These are phyloP conservation scores for Fusarium albosuccineum DNA, from an alignment of 2,329 filamentous ascomycete species.

Conservation along the genomic window DNA sequence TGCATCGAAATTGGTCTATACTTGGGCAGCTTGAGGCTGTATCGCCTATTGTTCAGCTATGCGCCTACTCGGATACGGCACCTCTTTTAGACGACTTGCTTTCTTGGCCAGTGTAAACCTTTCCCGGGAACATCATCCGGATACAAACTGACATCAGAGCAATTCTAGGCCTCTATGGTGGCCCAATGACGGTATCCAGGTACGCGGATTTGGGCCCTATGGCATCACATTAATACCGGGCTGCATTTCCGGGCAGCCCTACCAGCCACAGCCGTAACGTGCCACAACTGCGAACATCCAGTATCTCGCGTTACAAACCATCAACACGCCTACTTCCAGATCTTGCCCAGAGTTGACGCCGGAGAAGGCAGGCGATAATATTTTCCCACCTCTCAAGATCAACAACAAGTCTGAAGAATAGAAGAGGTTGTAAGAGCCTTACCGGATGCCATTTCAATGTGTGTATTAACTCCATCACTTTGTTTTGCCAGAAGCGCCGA, in stretches of 20 bases:
- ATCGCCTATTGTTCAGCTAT: conserved; percentile 3
- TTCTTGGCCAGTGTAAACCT: conserved; percentile 1
- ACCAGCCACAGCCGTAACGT: conserved; percentile 8
- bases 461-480: neutral
- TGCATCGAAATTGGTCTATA: neutral
- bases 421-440: too few relatives aligned
- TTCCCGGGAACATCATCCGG: neutral
- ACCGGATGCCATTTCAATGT: neutral
- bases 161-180: neutral
- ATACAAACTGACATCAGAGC: neutral
- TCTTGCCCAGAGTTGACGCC: neutral
- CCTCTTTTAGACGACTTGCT: conserved; percentile 13
- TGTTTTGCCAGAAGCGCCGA: too few relatives aligned
- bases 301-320: neutral
- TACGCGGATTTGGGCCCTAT: conserved; percentile 4
- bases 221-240: conserved; percentile 2
- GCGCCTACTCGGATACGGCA: conserved; percentile 4
- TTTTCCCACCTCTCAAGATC: too few relatives aligned
- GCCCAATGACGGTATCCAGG: neutral
- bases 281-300: neutral
- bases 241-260: conserved; percentile 5
- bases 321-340: too few relatives aligned
- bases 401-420: too few relatives aligned
- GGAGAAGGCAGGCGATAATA: too few relatives aligned
- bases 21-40: conserved; percentile 1